These are phyloP conservation scores for Cladophialophora psammophila DNA, from an alignment of 2,329 filamentous ascomycete genomes.

Conservation along the genomic window DNA sequence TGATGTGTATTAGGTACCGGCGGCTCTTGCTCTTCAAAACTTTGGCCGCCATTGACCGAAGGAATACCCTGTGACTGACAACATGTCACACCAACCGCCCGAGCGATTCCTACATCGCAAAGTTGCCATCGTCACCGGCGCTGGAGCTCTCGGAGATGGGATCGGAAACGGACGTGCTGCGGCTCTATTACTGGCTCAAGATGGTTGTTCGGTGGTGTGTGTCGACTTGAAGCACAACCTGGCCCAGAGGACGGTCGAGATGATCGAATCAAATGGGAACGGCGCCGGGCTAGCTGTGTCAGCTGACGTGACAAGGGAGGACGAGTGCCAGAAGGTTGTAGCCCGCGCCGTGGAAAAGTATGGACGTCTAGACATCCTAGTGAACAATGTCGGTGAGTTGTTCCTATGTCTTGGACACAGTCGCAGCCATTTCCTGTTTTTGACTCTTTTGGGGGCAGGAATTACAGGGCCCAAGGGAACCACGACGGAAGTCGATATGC, in stretches of 20 bases:
- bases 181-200: constrained; percentile 65
- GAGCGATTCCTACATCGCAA: constrained; percentile 28
- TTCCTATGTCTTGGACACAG: too few species aligned
- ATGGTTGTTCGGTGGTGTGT: constrained; percentile 66
- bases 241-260: constrained; percentile 61
- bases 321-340: constrained; percentile 57
- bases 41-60: too few species aligned
- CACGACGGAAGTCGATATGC: constrained; percentile 67
- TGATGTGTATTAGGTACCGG: too few species aligned
- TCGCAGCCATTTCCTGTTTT: neutral
- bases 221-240: constrained; percentile 60
- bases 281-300: constrained; percentile 53
- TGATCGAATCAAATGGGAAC: constrained; percentile 51
- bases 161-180: constrained; percentile 68
- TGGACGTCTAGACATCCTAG: constrained; percentile 56
- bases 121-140: constrained; percentile 64
- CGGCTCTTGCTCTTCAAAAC: too few species aligned
- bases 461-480: constrained; percentile 65
- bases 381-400: constrained; percentile 62
- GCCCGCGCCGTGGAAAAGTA: constrained; percentile 50
- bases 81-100: constrained; percentile 19
- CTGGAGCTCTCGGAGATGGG: constrained; percentile 62
- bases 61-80: too few species aligned
- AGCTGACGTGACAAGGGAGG: constrained; percentile 62
- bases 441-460: neutral